phyloP scores from a whole-genome alignment of 2,329 filamentous ascomycete species.

The Hypomyces rosellus region DNA sequence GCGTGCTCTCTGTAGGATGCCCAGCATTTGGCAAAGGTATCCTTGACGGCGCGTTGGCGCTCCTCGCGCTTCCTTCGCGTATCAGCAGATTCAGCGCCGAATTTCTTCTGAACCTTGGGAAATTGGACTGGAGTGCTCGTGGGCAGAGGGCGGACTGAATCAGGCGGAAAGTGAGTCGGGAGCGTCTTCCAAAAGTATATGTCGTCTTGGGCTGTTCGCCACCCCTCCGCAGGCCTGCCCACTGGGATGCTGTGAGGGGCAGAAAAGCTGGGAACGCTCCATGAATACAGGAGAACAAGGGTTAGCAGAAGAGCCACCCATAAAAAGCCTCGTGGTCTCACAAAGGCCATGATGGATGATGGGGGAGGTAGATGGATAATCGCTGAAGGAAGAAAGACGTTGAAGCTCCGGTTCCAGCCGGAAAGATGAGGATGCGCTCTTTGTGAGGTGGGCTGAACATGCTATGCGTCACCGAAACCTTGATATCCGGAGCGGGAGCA shows the following conservation, averaged over 20 bases:
- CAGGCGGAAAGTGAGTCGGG: conserved; percentile 21
- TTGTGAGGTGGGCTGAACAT: too few relatives aligned
- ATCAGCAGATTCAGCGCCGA: conserved; percentile 18
- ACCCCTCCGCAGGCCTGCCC: not conserved
- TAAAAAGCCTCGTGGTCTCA: conserved; percentile 5
- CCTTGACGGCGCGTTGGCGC: conserved; percentile 34
- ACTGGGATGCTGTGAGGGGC: not conserved
- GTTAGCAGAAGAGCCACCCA: conserved; percentile 7
- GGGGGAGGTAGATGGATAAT: not conserved
- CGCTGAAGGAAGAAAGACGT: not conserved
- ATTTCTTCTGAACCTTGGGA: conserved; percentile 28
- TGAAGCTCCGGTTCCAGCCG: too few relatives aligned
- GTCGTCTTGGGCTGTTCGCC: conserved; percentile 19
- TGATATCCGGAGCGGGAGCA: too few relatives aligned
- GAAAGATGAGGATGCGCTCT: too few relatives aligned
- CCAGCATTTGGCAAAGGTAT: conserved; percentile 40
- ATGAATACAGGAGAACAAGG: conserved; percentile 6
- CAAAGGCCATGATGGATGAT: not conserved
- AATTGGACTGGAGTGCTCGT: conserved; percentile 20
- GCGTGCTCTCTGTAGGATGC: conserved; percentile 45
- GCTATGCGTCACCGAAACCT: too few relatives aligned
- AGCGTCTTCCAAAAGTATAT: conserved; percentile 24
- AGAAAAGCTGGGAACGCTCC: not conserved
- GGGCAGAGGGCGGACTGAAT: conserved; percentile 25
- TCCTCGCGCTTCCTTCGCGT: conserved; percentile 9